Conservation (phyloP, 257 asterid genomes). For the Avicennia marina region DNA sequence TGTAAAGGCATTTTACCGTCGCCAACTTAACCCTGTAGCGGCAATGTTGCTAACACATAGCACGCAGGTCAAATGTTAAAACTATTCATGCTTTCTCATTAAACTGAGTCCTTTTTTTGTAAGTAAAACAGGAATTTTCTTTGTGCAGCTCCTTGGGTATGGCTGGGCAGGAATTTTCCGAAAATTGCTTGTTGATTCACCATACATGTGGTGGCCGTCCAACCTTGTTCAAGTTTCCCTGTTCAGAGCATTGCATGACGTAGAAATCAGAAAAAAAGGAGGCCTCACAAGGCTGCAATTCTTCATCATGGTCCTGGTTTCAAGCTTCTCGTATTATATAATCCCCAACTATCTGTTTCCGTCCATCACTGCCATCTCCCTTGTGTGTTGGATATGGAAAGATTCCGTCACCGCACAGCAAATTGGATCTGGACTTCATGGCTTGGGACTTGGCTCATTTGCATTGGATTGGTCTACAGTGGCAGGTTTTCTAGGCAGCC, state of each 20-base stretch:
- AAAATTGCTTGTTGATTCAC: constrained; percentile 61
- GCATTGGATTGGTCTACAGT: constrained; percentile 63
- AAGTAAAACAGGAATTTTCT: background rate
- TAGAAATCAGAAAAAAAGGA: constrained; percentile 45
- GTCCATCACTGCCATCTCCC: constrained; percentile 56
- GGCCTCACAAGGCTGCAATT: constrained; percentile 66
- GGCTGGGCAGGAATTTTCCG: constrained; percentile 77
- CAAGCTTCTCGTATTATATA: constrained; percentile 60
- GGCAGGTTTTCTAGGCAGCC: constrained; percentile 62
- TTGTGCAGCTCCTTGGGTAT: constrained; percentile 54
- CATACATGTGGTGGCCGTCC: constrained; percentile 86
- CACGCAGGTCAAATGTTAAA: constrained; percentile 38
- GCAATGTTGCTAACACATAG: constrained; percentile 47
- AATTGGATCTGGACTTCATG: constrained; percentile 46
- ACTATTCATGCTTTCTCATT: background rate
- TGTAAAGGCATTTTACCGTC: constrained; percentile 54
- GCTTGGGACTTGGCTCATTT: constrained; percentile 58
- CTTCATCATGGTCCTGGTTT: constrained; percentile 44
- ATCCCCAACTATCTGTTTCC: constrained; percentile 62
- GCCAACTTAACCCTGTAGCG: constrained; percentile 36
- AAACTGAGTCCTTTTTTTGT: background rate
- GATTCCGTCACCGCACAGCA: constrained; percentile 58
- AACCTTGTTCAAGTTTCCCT: constrained; percentile 74
- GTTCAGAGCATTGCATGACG: constrained; percentile 63
- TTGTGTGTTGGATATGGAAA: constrained; percentile 67